A percentile compares a stretch with the other conserved stretches of the same genome.
These are phyloP conservation scores for Arthrobotrys iridis DNA, from an alignment of 2,329 filamentous ascomycete species.

Conservation along the genomic window DNA sequence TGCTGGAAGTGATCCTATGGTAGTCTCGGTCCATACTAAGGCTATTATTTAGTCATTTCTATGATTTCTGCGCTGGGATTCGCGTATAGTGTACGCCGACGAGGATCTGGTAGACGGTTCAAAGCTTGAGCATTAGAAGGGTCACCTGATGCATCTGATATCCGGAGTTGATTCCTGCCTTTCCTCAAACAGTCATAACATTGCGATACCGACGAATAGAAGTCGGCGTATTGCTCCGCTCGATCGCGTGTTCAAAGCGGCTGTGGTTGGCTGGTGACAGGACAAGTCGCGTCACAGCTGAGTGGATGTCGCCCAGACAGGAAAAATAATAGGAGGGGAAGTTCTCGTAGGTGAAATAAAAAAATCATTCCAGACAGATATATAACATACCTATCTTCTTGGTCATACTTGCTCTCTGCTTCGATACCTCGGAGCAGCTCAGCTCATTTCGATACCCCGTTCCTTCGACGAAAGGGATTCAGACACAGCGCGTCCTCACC, in stretches of 20 bases:
- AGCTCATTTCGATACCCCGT: not conserved
- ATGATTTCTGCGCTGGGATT: too few relatives aligned
- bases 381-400: not conserved
- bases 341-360: not conserved
- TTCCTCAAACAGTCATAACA: not conserved
- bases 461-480: not conserved
- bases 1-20: too few relatives aligned
- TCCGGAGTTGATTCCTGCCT: not conserved
- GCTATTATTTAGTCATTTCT: too few relatives aligned
- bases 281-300: conserved; percentile 20
- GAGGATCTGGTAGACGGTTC: too few relatives aligned
- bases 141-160: not conserved
- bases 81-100: too few relatives aligned
- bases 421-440: not conserved
- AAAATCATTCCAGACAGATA: conserved; percentile 8
- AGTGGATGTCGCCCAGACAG: conserved; percentile 1
- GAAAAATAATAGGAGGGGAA: not conserved
- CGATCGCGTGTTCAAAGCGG: conserved; percentile 15
- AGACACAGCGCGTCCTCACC: not conserved
- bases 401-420: not conserved
- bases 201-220: conserved; percentile 5
- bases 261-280: conserved; percentile 17
- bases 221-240: not conserved
- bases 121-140: too few relatives aligned
- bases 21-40: too few relatives aligned